Percentiles rank a stretch among this genome's conserved stretches.
Conservation (phyloP, 768 basidiomycete genomes). For the Kwoniella sp. region DNA sequence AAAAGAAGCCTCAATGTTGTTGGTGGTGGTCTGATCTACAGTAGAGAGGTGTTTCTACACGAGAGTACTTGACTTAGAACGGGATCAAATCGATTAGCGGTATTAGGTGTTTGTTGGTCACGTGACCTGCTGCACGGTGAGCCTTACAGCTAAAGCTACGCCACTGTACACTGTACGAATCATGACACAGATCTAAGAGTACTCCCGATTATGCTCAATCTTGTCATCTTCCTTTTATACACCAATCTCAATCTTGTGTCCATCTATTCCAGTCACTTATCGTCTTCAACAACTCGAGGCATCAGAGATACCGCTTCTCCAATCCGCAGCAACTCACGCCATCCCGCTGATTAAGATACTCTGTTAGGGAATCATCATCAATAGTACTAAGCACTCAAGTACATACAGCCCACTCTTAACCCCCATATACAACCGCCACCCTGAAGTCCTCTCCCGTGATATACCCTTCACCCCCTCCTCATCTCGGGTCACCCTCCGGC, state of each 20-base stretch:
- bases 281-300: not conserved
- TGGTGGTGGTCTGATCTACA: too few relatives aligned
- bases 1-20: too few relatives aligned
- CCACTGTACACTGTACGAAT: too few relatives aligned
- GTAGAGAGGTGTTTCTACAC: too few relatives aligned
- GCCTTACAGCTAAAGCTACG: too few relatives aligned
- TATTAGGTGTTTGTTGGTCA: too few relatives aligned
- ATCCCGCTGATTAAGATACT: too few relatives aligned
- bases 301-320: not conserved
- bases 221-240: not conserved
- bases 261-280: not conserved
- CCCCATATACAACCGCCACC: slow-evolving; percentile 17
- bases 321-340: not conserved
- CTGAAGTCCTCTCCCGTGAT: slow-evolving; percentile 13
- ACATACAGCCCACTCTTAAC: not conserved
- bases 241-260: not conserved
- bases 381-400: too few relatives aligned
- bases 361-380: too few relatives aligned
- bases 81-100: too few relatives aligned
- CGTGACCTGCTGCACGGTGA: too few relatives aligned
- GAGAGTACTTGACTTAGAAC: too few relatives aligned
- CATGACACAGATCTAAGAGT: not conserved
- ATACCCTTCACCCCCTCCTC: slow-evolving; percentile 2
- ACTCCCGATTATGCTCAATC: not conserved
- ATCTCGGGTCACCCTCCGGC: not conserved